Evolutionary conservation across 495 filamentous ascomycete species (phyloP), one percentile per base, ranked within the genome.

Genomic region (Trichocladium antarcticum): DNA sequence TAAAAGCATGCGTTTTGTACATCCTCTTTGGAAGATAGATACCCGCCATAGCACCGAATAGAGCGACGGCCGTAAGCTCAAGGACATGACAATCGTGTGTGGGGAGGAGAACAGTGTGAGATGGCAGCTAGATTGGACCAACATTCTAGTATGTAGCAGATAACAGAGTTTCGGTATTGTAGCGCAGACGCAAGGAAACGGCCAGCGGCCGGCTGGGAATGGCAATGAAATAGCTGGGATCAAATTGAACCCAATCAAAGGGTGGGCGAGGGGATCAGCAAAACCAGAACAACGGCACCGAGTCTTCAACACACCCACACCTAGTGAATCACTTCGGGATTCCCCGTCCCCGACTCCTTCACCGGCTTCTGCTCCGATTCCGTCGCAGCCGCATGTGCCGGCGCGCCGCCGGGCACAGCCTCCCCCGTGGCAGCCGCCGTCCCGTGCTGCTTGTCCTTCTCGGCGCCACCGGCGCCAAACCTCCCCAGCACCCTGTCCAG

Each of bases 401-500:
- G 43, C 24, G 49, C 42, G 4, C 22, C 45, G 3, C 51, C 54
- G 3, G 54, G 50, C 4, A 53, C 50, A 12, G 53, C 50, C 35
- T 53, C 11, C 9, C 31, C 45, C n/a, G 53, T 50, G 29, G 31
- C 31, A 2, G 31, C 31, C 31, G 31, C 31, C 5, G 31, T 32
- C 10, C 31, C 31, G 15, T 57, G 45, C 35, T 53, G 37, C n/a
- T 53, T 50, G 29, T 46, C 15, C 34, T 42, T 31, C 7, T 35
- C 34, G 16, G 32, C 41, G 5, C 11, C 21, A 1, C 9, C 12
- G n/a, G 11, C 16, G 11, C 21, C 28, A 11, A 55, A 41, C 29
- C 42, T 8, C 8, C 27, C 48, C 22, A 43, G 12, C 0, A 65
- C 17, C 54, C 68, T 67, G 48, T 71, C 67, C 48, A 69, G 62